Percentiles rank a stretch among this genome's conserved stretches.
These are phyloP conservation scores for Moesziomyces aphidis DNA, from an alignment of 1,284 basidiomycete species.

Conservation along the genomic window DNA sequence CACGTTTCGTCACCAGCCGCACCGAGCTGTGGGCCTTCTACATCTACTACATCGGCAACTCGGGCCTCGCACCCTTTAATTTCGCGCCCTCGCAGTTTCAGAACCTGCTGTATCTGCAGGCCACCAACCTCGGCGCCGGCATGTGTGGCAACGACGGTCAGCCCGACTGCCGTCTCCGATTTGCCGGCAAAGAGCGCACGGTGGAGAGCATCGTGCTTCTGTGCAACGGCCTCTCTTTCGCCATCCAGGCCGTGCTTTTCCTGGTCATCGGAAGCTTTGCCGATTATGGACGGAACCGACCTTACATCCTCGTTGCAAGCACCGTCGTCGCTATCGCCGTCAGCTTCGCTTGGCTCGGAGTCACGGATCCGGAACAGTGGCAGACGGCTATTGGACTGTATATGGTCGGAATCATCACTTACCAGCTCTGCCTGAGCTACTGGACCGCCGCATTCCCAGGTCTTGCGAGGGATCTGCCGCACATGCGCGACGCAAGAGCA, in stretches of 20 bases:
- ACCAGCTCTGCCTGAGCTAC: slow-evolving; percentile 83
- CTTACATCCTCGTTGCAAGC: slow-evolving; percentile 43
- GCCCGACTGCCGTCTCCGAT: slow-evolving; percentile 70
- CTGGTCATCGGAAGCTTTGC: slow-evolving; percentile 80
- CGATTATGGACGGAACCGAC: slow-evolving; percentile 40
- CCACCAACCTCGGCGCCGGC: slow-evolving; percentile 73
- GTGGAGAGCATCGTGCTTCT: slow-evolving; percentile 54
- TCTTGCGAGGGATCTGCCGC: slow-evolving; percentile 81
- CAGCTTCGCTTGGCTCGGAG: slow-evolving; percentile 30
- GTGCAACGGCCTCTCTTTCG: slow-evolving; percentile 54
- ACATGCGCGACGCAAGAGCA: slow-evolving; percentile 75
- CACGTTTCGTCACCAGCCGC: slow-evolving; percentile 18
- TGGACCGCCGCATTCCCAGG: slow-evolving; percentile 85
- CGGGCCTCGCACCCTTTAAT: slow-evolving; percentile 74
- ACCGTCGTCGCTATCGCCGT: slow-evolving; percentile 42
- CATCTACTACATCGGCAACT: slow-evolving; percentile 80
- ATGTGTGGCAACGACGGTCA: slow-evolving; percentile 41
- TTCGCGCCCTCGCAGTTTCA: slow-evolving; percentile 82
- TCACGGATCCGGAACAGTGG: slow-evolving; percentile 77
- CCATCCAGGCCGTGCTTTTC: slow-evolving; percentile 72
- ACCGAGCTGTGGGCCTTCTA: slow-evolving; percentile 77
- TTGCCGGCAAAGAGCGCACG: slow-evolving; percentile 61
- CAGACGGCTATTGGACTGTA: slow-evolving; percentile 80
- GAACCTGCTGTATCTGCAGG: slow-evolving; percentile 73
- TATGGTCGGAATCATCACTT: slow-evolving; percentile 83